Percentiles rank a stretch among this genome's conserved stretches.
These are phyloP conservation scores for Tolypocladium endophyticum DNA, from an alignment of 2,329 filamentous ascomycete species.

Conservation along the genomic window DNA sequence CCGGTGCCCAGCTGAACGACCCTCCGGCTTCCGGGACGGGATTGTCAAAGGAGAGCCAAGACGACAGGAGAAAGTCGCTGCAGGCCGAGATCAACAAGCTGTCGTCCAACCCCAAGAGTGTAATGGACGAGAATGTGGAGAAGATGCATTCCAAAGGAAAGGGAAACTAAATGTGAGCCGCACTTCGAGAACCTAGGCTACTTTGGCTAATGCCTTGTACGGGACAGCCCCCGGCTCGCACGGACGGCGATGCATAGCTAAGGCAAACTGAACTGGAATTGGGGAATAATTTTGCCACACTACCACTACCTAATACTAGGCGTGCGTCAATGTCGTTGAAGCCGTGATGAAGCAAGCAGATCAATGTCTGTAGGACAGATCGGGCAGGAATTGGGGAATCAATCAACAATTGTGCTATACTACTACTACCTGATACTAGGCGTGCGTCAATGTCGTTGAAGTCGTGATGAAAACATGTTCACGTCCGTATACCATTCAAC, in stretches of 20 bases:
- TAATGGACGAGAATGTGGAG: constrained; percentile 49
- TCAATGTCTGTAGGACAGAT: no score
- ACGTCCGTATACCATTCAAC: background rate
- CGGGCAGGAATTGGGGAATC: background rate
- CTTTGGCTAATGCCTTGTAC: background rate
- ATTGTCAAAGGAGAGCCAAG: constrained; percentile 33
- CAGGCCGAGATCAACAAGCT: constrained; percentile 43
- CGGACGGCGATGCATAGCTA: no score
- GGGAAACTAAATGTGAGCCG: constrained; percentile 3
- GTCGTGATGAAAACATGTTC: background rate
- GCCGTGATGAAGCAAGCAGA: background rate
- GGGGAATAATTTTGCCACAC: background rate
- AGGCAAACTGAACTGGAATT: background rate
- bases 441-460: background rate
- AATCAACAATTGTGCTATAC: background rate
- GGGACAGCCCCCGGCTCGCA: background rate
- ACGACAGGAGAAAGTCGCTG: constrained; percentile 42
- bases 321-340: background rate
- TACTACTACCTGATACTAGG: background rate
- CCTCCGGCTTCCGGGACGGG: constrained; percentile 47
- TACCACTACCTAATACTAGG: background rate
- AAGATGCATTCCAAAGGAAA: constrained; percentile 48
- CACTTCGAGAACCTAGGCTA: background rate
- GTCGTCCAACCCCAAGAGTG: constrained; percentile 54
- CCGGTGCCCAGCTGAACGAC: constrained; percentile 51